Evolutionary conservation across 306 rosid genomes (phyloP).

Genomic region (Urtica urens): DNA sequence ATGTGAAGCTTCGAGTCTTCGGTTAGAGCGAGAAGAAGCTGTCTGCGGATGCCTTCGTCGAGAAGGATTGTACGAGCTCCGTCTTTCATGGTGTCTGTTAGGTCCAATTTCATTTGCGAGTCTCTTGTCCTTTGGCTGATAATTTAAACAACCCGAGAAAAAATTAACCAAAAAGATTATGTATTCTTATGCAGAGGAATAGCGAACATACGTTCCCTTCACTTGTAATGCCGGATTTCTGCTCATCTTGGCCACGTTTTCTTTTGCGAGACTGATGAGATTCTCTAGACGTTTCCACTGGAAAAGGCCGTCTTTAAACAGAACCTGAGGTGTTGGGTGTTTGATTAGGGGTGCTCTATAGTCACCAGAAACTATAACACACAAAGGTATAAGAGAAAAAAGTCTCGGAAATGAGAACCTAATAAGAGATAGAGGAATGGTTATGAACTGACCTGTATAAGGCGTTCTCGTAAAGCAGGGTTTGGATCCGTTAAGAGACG

Average conservation of each 20-base stretch:
- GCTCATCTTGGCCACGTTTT: conserved; percentile 92
- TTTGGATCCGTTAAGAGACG: conserved; percentile 91
- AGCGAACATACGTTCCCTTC: conserved; percentile 51
- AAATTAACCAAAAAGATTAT: too few species aligned
- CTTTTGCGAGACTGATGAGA: conserved; percentile 90
- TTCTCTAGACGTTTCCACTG: conserved; percentile 99
- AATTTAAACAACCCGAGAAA: conserved; percentile 3
- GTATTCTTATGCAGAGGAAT: too few species aligned
- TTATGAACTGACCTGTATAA: conserved; percentile 65
- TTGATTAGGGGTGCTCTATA: conserved; percentile 3
- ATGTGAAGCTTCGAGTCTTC: conserved; percentile 96
- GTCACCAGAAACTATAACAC: neutral
- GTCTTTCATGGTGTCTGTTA: conserved; percentile 89
- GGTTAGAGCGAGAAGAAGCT: conserved; percentile 91
- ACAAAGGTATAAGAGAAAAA: neutral
- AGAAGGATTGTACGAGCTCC: conserved; percentile 88
- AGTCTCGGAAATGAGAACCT: too few species aligned
- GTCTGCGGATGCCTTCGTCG: conserved; percentile 80
- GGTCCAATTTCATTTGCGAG: conserved; percentile 62
- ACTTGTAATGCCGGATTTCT: conserved; percentile 82
- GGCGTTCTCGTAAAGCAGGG: conserved; percentile 96
- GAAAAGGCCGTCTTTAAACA: conserved; percentile 87
- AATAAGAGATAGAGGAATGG: conserved; percentile 5
- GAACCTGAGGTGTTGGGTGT: conserved; percentile 48
- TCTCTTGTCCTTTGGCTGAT: conserved; percentile 49